A percentile compares a stretch with the other conserved stretches of the same genome.
Conservation (phyloP, 495 filamentous ascomycete genomes). For the Aspergillus haitiensis region DNA sequence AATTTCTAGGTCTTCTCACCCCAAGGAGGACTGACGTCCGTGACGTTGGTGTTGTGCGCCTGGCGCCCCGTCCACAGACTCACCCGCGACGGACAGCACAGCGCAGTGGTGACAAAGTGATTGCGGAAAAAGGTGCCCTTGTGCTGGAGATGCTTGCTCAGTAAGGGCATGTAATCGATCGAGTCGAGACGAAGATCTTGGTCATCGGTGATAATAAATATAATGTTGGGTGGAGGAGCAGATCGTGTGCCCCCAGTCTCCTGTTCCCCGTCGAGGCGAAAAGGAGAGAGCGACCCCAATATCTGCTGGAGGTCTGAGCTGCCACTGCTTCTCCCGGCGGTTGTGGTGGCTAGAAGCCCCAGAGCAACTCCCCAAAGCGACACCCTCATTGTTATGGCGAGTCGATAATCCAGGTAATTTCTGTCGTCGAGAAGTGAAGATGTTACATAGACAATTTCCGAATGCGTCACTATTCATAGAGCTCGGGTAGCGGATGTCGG, state of each 20-base stretch:
- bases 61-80: slow-evolving; percentile 59
- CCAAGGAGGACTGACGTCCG: slow-evolving; percentile 58
- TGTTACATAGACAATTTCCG: no score
- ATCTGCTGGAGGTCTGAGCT: neutral
- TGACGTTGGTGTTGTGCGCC: slow-evolving; percentile 70
- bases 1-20: slow-evolving; percentile 36
- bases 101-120: slow-evolving; percentile 57
- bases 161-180: slow-evolving; percentile 53
- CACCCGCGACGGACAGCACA: slow-evolving; percentile 61
- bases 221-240: slow-evolving; percentile 45
- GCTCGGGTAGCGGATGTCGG: no score
- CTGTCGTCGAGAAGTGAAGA: no score
- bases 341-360: no score
- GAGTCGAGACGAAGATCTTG: slow-evolving; percentile 58
- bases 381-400: no score
- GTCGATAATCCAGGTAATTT: no score
- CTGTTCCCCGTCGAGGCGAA: no score
- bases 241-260: neutral
- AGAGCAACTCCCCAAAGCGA: no score
- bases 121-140: slow-evolving; percentile 50
- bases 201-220: slow-evolving; percentile 62
- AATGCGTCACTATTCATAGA: no score
- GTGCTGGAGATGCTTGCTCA: slow-evolving; percentile 47
- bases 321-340: no score
- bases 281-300: neutral